Base-by-base conservation (phyloP, 169 alveolate genomes). In the Perkinsus marinus region DNA sequence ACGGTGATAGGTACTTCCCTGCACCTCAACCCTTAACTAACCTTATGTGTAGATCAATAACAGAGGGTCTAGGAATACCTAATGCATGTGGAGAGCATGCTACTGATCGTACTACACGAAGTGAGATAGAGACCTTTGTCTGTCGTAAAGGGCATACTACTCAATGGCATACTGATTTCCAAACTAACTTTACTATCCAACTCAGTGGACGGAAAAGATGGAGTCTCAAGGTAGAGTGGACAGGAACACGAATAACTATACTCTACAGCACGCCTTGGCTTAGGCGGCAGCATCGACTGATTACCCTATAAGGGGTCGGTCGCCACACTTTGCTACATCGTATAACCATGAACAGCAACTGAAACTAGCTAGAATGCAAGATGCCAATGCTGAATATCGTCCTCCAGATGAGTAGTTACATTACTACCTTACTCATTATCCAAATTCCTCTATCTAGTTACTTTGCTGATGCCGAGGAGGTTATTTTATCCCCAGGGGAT, bases 121-220 rank as follows among this genome's bases (percentile, higher is more conserved):
- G 79, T 57, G 91, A 90, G 69, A 90, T 90, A 30, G 91, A 90
- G 68, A 90, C 91, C 3, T 90, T 90, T 37, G 39, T 90, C 5
- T 41, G 43, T 37, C 43, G 57, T 30, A 90, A 90, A 39, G 91
- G 91, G 30, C 91, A 90, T 37, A 39, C 34, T 36, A 90, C 91
- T 34, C 79, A 90, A 10, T 90, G 91, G 91, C 91, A 90, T 57
- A 38, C 68, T 0, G 91, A 90, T 41, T 90, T 90, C 39, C 91
- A 90, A 39, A 47, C 43, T 26, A 90, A 90, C 39, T 90, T 90
- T 39, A 90, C 91, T 36, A 39, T 90, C 5, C 91, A 90, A 47
- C 69, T 90, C 6, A 43, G 57, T 43, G 91, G 91, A 17, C 39
- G 43, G 69, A 90, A 90, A 39, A 43, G 69, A 0, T 90, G 91